A percentile compares a stretch with the other conserved stretches of the same genome.
phyloP scores from a whole-genome alignment of 805 yeast genomes.

The Myxozyma neotropica region DNA sequence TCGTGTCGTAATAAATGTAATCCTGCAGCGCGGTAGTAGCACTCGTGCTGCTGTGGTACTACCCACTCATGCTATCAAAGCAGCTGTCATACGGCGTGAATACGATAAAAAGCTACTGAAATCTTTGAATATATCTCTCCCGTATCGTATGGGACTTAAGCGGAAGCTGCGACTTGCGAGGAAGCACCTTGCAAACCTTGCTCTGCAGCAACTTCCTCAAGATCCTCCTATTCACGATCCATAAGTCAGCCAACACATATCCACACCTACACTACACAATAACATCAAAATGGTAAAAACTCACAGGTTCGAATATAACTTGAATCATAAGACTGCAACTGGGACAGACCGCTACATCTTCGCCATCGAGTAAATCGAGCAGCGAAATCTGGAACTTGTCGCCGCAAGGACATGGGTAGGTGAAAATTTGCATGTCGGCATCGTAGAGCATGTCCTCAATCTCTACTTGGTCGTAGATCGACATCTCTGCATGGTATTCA shows the following conservation, averaged over 20 bases:
- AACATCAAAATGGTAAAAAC: background rate
- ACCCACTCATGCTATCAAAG: no score
- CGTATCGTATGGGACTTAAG: background rate
- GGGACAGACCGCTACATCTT: constrained; percentile 94
- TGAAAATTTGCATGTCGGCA: constrained; percentile 74
- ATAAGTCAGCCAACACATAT: no score
- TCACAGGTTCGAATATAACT: constrained; percentile 75
- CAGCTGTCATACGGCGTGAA: no score
- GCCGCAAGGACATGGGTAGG: constrained; percentile 98
- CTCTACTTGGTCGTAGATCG: constrained; percentile 88
- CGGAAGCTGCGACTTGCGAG: constrained; percentile 18
- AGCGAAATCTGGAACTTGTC: constrained; percentile 80
- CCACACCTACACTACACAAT: no score
- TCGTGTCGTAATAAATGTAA: no score
- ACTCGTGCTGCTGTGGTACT: no score
- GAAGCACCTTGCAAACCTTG: constrained; percentile 2
- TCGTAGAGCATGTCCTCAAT: constrained; percentile 96
- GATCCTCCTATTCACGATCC: no score
- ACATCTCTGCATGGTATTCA: constrained; percentile 34
- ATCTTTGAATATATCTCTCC: no score
- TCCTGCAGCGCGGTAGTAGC: no score
- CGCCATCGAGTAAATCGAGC: constrained; percentile 87
- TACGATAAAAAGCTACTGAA: no score
- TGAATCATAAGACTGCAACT: constrained; percentile 92
- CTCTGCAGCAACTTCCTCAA: constrained; percentile 21